A percentile compares a stretch with the other conserved stretches of the same genome.
phyloP scores from a whole-genome alignment of 2,329 filamentous ascomycete species.

The Talaromyces sp. region DNA sequence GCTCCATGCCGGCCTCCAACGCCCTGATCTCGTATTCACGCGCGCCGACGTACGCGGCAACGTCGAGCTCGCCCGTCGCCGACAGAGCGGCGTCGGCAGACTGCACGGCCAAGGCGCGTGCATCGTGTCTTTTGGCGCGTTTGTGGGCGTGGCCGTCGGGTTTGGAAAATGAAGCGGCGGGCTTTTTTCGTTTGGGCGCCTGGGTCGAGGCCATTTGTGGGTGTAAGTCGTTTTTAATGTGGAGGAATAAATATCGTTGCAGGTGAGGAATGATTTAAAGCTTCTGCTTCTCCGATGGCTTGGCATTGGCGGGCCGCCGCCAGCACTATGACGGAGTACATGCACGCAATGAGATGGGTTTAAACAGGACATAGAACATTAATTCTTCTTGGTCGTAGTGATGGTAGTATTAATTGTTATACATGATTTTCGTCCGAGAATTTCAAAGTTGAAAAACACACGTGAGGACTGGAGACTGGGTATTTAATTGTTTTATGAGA shows the following conservation, averaged over 20 bases:
- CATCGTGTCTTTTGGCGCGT: constrained; percentile 39
- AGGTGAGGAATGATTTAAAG: not conserved
- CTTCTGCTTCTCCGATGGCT: not conserved
- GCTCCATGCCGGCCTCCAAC: constrained; percentile 74
- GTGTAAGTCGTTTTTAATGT: not conserved
- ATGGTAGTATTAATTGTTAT: not conserved
- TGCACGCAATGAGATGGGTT: not conserved
- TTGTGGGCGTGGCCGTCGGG: constrained; percentile 29
- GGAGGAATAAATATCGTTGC: not conserved
- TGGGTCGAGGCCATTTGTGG: constrained; percentile 25
- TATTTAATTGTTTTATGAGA: not conserved
- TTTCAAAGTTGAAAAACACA: not conserved
- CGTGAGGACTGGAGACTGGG: not conserved
- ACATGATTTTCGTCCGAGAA: not conserved
- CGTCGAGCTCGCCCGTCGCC: constrained; percentile 71
- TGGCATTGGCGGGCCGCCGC: not conserved
- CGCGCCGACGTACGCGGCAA: constrained; percentile 76
- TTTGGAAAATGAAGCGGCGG: constrained; percentile 11
- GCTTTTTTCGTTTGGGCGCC: constrained; percentile 28
- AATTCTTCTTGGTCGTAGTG: not conserved
- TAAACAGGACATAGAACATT: not conserved
- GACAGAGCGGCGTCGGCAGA: constrained; percentile 45
- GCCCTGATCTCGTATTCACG: constrained; percentile 86
- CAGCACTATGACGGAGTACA: not conserved
- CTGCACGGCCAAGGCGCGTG: constrained; percentile 40